These are phyloP conservation scores for Pilatotrama ljubarskyi DNA, from an alignment of 768 basidiomycete species.

Conservation along the genomic window DNA sequence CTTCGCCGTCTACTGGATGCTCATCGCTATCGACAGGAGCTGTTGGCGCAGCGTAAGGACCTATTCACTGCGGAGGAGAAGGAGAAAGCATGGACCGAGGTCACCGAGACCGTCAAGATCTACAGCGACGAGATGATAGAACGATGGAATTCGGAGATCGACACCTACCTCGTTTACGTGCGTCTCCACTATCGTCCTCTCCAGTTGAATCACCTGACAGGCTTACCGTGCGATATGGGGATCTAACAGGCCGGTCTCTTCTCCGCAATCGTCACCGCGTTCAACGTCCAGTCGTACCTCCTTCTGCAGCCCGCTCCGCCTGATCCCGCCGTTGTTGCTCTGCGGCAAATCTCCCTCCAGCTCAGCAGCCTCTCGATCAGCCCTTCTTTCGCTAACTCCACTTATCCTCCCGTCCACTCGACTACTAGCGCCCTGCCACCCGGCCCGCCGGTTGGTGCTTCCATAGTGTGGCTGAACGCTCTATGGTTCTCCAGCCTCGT, in stretches of 20 bases:
- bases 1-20: too few relatives aligned
- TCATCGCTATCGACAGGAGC: background rate
- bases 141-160: background rate
- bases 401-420: background rate
- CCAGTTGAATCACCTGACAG: background rate
- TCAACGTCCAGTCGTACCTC: conserved; percentile 23
- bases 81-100: background rate
- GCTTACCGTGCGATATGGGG: background rate
- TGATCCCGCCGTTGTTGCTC: background rate
- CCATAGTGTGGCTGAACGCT: background rate
- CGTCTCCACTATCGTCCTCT: background rate
- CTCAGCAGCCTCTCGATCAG: background rate
- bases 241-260: conserved; percentile 27
- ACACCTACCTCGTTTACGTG: background rate
- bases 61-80: background rate
- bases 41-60: background rate
- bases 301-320: conserved; percentile 13
- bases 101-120: background rate
- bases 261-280: conserved; percentile 28
- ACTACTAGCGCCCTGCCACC: background rate
- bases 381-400: background rate
- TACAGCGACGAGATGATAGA: background rate
- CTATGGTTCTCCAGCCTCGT: conserved; percentile 9
- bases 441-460: background rate
- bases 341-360: background rate